Conservation (phyloP, 1,139 yeast genomes). For the Yamadazyma mexicana region DNA sequence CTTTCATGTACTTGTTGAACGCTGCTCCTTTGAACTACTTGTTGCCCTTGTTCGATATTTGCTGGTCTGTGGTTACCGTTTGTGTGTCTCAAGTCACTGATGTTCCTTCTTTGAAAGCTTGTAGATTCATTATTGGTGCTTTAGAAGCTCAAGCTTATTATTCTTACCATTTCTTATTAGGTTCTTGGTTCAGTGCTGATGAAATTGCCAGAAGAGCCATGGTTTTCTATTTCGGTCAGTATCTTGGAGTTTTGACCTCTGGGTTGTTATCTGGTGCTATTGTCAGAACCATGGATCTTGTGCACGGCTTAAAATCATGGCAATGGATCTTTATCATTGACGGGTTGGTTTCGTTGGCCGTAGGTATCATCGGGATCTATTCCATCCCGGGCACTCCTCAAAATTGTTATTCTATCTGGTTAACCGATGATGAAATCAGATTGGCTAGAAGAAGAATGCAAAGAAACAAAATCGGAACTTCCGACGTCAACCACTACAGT, state of each 20-base stretch:
- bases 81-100: constrained; percentile 48
- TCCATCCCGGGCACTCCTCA: constrained; percentile 70
- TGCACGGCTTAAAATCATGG: constrained; percentile 60
- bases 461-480: constrained; percentile 37
- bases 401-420: constrained; percentile 54
- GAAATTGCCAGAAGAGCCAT: constrained; percentile 64
- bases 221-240: constrained; percentile 60
- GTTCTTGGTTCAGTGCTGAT: constrained; percentile 57
- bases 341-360: constrained; percentile 57
- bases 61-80: constrained; percentile 69
- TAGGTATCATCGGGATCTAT: constrained; percentile 63
- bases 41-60: constrained; percentile 57
- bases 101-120: constrained; percentile 51
- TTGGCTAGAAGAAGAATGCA: constrained; percentile 59
- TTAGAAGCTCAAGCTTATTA: constrained; percentile 64
- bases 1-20: constrained; percentile 45
- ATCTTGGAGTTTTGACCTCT: constrained; percentile 60
- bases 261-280: constrained; percentile 68
- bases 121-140: constrained; percentile 61
- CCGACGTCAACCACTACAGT: constrained; percentile 28
- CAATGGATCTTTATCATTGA: constrained; percentile 74
- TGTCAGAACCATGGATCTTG: constrained; percentile 45
- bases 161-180: constrained; percentile 60
- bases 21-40: constrained; percentile 55
- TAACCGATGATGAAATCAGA: constrained; percentile 63